Percentiles rank a stretch among this genome's conserved stretches.
Conservation (phyloP, 768 basidiomycete species). For the Russula compacta region DNA sequence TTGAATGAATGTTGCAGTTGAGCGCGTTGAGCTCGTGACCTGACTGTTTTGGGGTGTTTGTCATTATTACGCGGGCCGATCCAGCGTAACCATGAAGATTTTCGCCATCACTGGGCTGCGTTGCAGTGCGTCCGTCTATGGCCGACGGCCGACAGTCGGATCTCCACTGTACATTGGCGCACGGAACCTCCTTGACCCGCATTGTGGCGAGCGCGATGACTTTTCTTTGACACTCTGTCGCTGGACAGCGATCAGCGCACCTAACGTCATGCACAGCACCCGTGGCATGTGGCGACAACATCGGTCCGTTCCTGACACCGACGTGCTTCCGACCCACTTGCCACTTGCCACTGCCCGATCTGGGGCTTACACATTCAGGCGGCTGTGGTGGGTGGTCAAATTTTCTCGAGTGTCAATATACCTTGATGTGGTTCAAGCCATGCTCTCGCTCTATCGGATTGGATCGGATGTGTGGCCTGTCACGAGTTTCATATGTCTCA, state of each 20-base stretch:
- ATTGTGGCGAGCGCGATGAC: background rate
- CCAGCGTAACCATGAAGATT: background rate
- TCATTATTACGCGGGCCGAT: too few species aligned
- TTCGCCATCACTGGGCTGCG: background rate
- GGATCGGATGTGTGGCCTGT: background rate
- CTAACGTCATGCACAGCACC: background rate
- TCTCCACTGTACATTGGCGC: background rate
- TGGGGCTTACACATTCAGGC: too few species aligned
- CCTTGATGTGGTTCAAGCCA: background rate
- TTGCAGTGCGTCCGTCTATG: background rate
- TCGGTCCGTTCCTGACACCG: conserved; percentile 3
- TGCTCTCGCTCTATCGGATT: background rate
- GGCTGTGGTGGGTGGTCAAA: too few species aligned
- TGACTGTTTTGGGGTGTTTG: too few species aligned
- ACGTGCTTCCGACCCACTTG: background rate
- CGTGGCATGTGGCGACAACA: background rate
- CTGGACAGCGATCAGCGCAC: conserved; percentile 7
- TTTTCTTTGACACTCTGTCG: too few species aligned
- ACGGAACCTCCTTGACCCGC: background rate
- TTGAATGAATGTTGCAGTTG: conserved; percentile 4
- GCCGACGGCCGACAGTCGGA: background rate
- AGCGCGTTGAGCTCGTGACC: background rate
- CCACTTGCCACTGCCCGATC: too few species aligned
- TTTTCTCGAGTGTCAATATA: background rate
- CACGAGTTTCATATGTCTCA: background rate